Evolutionary conservation across 2,329 filamentous ascomycete genomes (phyloP).

Genomic region (Ceratocystis cubensis): DNA sequence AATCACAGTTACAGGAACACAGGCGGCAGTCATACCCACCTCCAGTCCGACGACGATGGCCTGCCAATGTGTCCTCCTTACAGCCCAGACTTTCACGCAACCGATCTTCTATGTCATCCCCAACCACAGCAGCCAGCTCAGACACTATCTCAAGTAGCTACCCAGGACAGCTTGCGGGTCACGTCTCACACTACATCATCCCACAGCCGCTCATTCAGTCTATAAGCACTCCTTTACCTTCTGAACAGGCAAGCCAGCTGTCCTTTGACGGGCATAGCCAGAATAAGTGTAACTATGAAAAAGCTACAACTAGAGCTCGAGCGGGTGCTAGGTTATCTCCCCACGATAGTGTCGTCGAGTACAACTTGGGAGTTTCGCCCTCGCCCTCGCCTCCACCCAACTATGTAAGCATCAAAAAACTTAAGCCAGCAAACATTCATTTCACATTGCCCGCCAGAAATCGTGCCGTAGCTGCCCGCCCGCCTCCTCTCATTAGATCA

Average conservation of each 20-base stretch:
- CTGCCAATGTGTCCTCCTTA: constrained; percentile 19
- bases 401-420: constrained; percentile 15
- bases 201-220: constrained; percentile 20
- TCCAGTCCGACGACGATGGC: constrained; percentile 15
- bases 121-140: neutral
- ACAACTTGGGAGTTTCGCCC: constrained; percentile 3
- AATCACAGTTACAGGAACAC: neutral
- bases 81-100: constrained; percentile 21
- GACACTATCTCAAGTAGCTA: constrained; percentile 16
- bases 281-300: neutral
- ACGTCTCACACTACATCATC: constrained; percentile 17
- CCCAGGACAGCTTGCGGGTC: constrained; percentile 18
- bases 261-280: neutral
- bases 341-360: constrained; percentile 21
- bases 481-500: neutral
- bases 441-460: neutral
- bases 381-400: constrained; percentile 11
- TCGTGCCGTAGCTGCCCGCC: neutral
- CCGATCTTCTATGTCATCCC: constrained; percentile 14
- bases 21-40: constrained; percentile 16
- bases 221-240: constrained; percentile 5
- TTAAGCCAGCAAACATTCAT: neutral
- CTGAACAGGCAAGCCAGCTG: neutral
- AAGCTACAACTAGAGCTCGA: constrained; percentile 1
- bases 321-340: constrained; percentile 15